Percentiles rank a stretch among this genome's conserved stretches.
These are phyloP conservation scores for Alternaria atra DNA, from an alignment of 2,329 filamentous ascomycete species.

Conservation along the genomic window DNA sequence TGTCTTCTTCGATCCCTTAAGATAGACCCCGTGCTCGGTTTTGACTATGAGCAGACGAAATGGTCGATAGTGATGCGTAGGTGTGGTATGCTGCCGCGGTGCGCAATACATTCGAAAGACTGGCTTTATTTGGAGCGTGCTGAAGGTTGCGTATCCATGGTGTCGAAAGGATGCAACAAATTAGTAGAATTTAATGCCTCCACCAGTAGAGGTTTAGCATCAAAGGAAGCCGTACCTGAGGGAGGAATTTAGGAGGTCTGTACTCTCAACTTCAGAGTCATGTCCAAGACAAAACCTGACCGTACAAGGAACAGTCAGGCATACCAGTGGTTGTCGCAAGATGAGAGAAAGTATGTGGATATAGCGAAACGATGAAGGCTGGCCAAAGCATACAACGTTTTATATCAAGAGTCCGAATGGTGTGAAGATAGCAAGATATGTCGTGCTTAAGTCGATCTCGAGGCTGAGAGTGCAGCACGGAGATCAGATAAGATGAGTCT, in stretches of 20 bases:
- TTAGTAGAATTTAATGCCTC: not conserved
- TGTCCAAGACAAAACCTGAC: not conserved
- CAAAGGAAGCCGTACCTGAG: not conserved
- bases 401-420: not conserved
- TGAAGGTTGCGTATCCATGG: not conserved
- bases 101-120: not conserved
- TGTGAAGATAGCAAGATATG: not conserved
- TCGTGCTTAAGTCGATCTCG: not conserved
- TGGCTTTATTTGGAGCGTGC: not conserved
- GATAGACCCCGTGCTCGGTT: no score
- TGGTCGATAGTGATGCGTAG: not conserved
- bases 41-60: not conserved
- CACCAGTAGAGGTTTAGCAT: not conserved
- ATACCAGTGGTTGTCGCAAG: not conserved
- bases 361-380: not conserved
- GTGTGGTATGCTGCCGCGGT: not conserved
- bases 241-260: not conserved
- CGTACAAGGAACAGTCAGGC: not conserved
- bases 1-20: no score
- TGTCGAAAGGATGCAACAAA: not conserved
- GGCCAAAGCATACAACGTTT: not conserved
- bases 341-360: not conserved
- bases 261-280: not conserved
- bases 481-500: constrained; percentile 15
- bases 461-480: not conserved